A percentile compares a stretch with the other conserved stretches of the same genome.
Evolutionary conservation across 192 early-diverging fungal species (phyloP).

Genomic region (Backusella luteola): DNA sequence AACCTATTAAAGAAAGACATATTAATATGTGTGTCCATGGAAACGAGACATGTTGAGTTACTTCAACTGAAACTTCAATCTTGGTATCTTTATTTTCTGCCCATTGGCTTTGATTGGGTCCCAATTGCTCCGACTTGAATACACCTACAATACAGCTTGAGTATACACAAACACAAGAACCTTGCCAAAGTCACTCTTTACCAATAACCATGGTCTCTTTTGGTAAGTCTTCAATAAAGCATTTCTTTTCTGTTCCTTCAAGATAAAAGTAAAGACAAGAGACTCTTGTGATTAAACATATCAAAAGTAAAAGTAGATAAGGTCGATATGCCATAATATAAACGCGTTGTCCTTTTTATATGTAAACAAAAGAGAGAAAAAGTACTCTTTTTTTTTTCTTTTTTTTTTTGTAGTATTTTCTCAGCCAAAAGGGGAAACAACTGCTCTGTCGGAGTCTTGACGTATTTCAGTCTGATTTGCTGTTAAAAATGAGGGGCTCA

Average conservation of each 20-base stretch:
- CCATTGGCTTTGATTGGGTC: slow-evolving; percentile 57
- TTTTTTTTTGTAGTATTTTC: too few species aligned
- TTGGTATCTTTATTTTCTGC: slow-evolving; percentile 58
- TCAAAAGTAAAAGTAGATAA: not conserved
- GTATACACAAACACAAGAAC: not conserved
- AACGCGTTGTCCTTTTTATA: not conserved
- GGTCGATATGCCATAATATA: not conserved
- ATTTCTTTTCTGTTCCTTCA: slow-evolving; percentile 83
- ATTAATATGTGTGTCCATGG: not conserved
- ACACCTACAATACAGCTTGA: slow-evolving; percentile 41
- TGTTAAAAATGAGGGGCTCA: not conserved
- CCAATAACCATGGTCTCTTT: slow-evolving; percentile 84
- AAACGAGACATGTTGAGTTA: slow-evolving; percentile 20
- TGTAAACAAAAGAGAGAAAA: not conserved
- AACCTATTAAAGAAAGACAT: slow-evolving; percentile 34
- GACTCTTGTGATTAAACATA: not conserved
- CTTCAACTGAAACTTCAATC: slow-evolving; percentile 74
- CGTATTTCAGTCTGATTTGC: not conserved
- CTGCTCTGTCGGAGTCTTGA: not conserved
- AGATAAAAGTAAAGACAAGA: slow-evolving; percentile 78
- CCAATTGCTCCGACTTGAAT: slow-evolving; percentile 85
- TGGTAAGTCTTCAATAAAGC: slow-evolving; percentile 94
- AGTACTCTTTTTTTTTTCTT: not conserved
- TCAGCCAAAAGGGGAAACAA: not conserved
- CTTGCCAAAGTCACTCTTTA: slow-evolving; percentile 14